A percentile compares a stretch with the other conserved stretches of the same genome.
Conservation (phyloP, 345 rosid species). For the Eutrema japonicum region DNA sequence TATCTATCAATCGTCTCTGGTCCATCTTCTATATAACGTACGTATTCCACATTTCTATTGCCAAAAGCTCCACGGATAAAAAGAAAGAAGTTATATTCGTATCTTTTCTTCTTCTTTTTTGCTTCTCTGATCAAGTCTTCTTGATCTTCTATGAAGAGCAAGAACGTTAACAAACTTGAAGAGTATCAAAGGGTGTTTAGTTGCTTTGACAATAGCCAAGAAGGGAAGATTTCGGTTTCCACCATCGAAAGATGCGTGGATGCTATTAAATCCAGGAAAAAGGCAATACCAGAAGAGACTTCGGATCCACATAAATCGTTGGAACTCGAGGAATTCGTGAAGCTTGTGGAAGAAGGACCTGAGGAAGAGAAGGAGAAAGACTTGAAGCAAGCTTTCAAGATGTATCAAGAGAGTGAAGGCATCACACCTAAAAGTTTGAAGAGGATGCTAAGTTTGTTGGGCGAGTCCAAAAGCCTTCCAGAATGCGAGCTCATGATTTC, state of each 20-base stretch:
- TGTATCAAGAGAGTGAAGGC: slow-evolving; percentile 62
- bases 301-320: slow-evolving; percentile 48
- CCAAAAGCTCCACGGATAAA: neutral
- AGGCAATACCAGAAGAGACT: slow-evolving; percentile 38
- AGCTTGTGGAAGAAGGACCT: slow-evolving; percentile 52
- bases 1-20: neutral
- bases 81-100: no score
- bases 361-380: slow-evolving; percentile 56
- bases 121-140: slow-evolving; percentile 18
- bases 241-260: slow-evolving; percentile 54
- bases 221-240: slow-evolving; percentile 54
- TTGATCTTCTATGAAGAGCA: slow-evolving; percentile 31
- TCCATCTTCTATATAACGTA: neutral
- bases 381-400: slow-evolving; percentile 57
- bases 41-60: slow-evolving; percentile 7
- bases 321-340: slow-evolving; percentile 59
- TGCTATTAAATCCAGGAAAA: slow-evolving; percentile 46
- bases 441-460: slow-evolving; percentile 60
- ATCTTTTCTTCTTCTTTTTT: neutral
- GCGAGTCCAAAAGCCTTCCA: slow-evolving; percentile 50
- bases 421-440: slow-evolving; percentile 63
- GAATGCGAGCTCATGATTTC: slow-evolving; percentile 65
- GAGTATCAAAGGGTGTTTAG: slow-evolving; percentile 52
- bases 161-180: slow-evolving; percentile 29
- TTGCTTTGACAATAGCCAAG: slow-evolving; percentile 51